Evolutionary conservation across 2,329 filamentous ascomycete genomes (phyloP), one percentile per base, ranked within the genome.

Genomic region (Coniochaeta pulveracea): DNA sequence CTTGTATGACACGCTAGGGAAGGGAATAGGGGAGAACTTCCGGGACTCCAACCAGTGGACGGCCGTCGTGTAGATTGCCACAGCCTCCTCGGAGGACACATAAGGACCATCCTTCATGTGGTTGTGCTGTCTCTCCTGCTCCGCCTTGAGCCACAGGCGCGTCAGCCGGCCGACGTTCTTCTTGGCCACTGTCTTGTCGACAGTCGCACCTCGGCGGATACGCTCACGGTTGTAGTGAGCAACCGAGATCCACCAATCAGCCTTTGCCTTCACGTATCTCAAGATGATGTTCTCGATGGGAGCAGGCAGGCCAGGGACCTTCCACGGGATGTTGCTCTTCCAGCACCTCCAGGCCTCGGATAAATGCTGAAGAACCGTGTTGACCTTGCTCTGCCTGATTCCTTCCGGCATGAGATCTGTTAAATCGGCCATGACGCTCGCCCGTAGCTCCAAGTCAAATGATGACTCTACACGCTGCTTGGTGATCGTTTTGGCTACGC

Each of bases 391-490:
- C 55, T 98, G 91, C 58, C 95, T 95, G 63, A 98, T 96, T 44
- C 91, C 91, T 55, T 98, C 93, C 0, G 91, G 91, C 91, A 98
- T 98, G 93, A 98, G 98, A 51, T 98, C 91, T 83, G 95, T 95
- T 33, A 98, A 66, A 59, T 98, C 91, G 27, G 89, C 86, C 89
- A 98, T 98, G 43, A 98, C 91, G 1, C 91, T 95, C 11, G 93
- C 93, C 49, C 91, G 85, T 33, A 98, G 76, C 59, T 98, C 91
- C 36, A 98, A 69, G 59, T 98, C 91, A 51, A 95, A 98, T 54
- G 98, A 93, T 16, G 91, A 96, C 53, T 98, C 91, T 5, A 98
- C 91, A 61, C 91, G 85, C 61, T 98, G 91, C 63, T 98, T 98
- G 4, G 91, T 98, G 22, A 98, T 91, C 1, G 91, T 98, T 69